Conservation (phyloP, 257 asterid species). For the Scutellaria minor region DNA sequence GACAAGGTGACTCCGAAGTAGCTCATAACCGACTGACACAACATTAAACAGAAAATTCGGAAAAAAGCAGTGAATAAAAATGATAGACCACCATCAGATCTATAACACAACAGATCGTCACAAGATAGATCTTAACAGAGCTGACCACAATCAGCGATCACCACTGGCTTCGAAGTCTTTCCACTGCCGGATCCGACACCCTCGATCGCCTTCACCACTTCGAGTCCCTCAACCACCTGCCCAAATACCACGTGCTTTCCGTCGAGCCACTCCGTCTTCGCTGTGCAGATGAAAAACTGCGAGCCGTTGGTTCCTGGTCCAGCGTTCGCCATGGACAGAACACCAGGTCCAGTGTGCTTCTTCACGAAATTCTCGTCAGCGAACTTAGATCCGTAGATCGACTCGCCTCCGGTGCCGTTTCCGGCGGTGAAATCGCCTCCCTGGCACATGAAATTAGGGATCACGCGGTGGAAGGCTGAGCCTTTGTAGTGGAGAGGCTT, state of each 20-base stretch:
- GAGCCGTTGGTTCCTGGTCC: conserved; percentile 77
- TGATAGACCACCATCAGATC: conserved; percentile 45
- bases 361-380: conserved; percentile 68
- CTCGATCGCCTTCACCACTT: conserved; percentile 64
- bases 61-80: conserved; percentile 26
- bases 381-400: conserved; percentile 67
- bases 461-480: conserved; percentile 73
- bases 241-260: conserved; percentile 85
- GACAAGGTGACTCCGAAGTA: conserved; percentile 18
- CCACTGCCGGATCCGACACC: conserved; percentile 72
- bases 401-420: conserved; percentile 77
- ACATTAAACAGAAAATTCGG: neutral
- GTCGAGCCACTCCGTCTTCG: conserved; percentile 71
- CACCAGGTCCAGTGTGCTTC: conserved; percentile 71
- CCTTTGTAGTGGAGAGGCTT: conserved; percentile 84
- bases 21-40: neutral
- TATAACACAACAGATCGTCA: conserved; percentile 45
- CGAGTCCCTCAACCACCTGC: conserved; percentile 59
- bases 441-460: conserved; percentile 80
- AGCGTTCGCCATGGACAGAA: conserved; percentile 76
- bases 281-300: conserved; percentile 73
- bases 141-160: conserved; percentile 67
- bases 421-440: conserved; percentile 85
- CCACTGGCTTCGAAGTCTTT: conserved; percentile 62
- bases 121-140: conserved; percentile 49